A percentile compares a stretch with the other conserved stretches of the same genome.
Conservation (phyloP, 2,329 filamentous ascomycete species). For the Aureobasidium sp. region DNA sequence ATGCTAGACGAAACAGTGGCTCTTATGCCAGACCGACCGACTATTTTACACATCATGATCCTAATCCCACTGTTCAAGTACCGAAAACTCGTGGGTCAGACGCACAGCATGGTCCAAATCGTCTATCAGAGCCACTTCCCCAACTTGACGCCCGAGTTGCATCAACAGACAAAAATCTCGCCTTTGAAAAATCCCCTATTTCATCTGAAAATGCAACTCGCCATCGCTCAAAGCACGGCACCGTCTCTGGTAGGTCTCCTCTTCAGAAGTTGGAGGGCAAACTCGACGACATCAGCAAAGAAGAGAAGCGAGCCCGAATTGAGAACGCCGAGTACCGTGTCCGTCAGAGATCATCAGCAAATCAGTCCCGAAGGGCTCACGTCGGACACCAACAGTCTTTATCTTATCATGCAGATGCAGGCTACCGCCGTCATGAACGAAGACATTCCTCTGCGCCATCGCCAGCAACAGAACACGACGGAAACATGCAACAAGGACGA, state of each 20-base stretch:
- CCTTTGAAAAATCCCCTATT: background rate
- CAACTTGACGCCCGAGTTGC: background rate
- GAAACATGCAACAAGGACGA: background rate
- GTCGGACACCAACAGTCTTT: background rate
- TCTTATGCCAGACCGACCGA: background rate
- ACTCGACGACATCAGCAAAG: slow-evolving; percentile 87
- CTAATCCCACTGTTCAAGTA: slow-evolving; percentile 14
- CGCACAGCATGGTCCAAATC: background rate
- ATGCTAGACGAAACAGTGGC: background rate
- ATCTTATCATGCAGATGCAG: background rate
- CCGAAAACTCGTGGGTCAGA: slow-evolving; percentile 13
- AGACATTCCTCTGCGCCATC: slow-evolving; percentile 5
- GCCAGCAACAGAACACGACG: background rate
- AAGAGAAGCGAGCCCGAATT: slow-evolving; percentile 81
- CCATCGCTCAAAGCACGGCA: slow-evolving; percentile 32
- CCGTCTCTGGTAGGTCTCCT: slow-evolving; percentile 78
- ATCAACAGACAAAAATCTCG: background rate
- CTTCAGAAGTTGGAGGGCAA: slow-evolving; percentile 89
- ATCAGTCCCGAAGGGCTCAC: slow-evolving; percentile 17
- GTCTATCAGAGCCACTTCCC: background rate
- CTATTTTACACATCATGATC: background rate
- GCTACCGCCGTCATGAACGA: background rate
- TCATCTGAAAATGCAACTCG: background rate
- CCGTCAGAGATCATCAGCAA: slow-evolving; percentile 43
- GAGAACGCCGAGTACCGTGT: slow-evolving; percentile 72